phyloP scores from a whole-genome alignment of 2,329 filamentous ascomycete genomes.

The Magnaporthiopsis incrustans region DNA sequence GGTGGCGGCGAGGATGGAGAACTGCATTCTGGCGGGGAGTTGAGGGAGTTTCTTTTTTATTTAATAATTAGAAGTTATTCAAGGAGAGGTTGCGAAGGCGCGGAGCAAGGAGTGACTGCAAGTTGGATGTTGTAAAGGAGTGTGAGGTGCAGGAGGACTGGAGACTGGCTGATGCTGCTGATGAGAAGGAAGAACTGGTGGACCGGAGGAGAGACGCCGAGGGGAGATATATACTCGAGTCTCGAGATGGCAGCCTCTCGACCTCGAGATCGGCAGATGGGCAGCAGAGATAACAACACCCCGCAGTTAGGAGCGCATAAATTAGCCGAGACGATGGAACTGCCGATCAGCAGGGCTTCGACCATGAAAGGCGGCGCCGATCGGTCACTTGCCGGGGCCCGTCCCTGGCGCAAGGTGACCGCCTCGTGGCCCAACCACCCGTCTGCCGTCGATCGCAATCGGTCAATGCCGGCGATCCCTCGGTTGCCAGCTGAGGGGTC shows the following conservation, averaged over 20 bases:
- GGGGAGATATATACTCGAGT: not conserved
- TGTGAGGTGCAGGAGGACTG: not conserved
- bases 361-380: too few species aligned
- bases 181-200: not conserved
- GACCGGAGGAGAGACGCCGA: not conserved
- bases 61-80: not conserved
- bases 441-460: too few species aligned
- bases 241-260: not conserved
- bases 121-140: not conserved
- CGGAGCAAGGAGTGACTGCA: not conserved
- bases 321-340: too few species aligned
- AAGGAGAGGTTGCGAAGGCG: not conserved
- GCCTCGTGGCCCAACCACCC: too few species aligned
- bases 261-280: not conserved
- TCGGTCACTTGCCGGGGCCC: too few species aligned
- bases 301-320: too few species aligned
- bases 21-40: not conserved
- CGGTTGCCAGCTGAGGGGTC: too few species aligned
- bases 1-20: slow-evolving; percentile 1
- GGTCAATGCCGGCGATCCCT: too few species aligned
- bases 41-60: too few species aligned
- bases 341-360: too few species aligned
- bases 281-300: too few species aligned
- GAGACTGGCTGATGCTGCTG: not conserved
- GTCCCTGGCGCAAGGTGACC: too few species aligned